Percentiles rank a stretch among this genome's conserved stretches.
Conservation (phyloP, 2,329 filamentous ascomycete genomes). For the Thelonectria blattea region DNA sequence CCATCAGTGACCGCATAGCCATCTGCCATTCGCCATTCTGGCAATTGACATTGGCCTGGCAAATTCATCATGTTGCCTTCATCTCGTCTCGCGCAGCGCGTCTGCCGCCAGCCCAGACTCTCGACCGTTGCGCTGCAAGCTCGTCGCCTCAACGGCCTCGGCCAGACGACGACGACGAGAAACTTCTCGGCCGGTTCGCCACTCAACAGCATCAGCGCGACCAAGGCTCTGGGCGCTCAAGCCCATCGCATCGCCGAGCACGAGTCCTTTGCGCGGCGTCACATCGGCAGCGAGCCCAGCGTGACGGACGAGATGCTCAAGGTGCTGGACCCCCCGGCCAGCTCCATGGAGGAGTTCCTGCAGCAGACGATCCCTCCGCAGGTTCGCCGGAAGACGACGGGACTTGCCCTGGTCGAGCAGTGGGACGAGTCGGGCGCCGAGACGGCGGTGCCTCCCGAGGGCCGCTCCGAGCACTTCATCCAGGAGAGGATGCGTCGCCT, state of each 20-base stretch:
- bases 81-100: conserved; percentile 37
- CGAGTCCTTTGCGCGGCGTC: conserved; percentile 72
- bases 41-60: conserved; percentile 7
- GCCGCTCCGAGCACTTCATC: conserved; percentile 39
- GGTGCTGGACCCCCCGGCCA: conserved; percentile 75
- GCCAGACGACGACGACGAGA: conserved; percentile 11
- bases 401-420: conserved; percentile 38
- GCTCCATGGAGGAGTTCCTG: conserved; percentile 81
- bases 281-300: conserved; percentile 79
- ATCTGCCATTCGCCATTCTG: conserved; percentile 3
- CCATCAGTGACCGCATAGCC: conserved; percentile 5
- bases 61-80: conserved; percentile 34
- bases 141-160: conserved; percentile 26
- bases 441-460: conserved; percentile 30
- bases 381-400: conserved; percentile 53
- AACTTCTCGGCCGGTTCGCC: conserved; percentile 26
- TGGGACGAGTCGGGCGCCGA: conserved; percentile 36
- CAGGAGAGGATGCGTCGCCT: conserved; percentile 65
- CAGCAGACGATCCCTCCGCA: conserved; percentile 80
- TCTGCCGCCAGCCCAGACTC: conserved; percentile 34
- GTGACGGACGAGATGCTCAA: conserved; percentile 80
- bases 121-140: conserved; percentile 27
- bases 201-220: background rate
- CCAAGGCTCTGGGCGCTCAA: conserved; percentile 16
- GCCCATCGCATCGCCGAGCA: conserved; percentile 32